phyloP scores from a whole-genome alignment of 2,329 filamentous ascomycete genomes.

The Corynespora cassiicola region DNA sequence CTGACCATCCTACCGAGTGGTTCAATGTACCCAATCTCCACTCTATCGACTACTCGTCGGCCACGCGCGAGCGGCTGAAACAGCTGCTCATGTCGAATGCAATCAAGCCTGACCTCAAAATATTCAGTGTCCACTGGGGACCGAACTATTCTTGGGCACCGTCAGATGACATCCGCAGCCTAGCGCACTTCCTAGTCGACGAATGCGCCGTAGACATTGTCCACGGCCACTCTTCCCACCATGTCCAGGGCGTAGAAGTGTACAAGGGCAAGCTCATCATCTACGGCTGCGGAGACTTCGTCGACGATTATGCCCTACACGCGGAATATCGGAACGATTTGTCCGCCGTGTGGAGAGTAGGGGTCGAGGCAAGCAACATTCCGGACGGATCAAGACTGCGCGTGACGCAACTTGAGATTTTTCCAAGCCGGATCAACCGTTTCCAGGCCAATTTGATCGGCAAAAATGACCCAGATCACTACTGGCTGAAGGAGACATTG shows the following conservation, averaged over 20 bases:
- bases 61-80: constrained; percentile 28
- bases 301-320: constrained; percentile 51
- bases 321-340: constrained; percentile 47
- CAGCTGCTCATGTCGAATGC: constrained; percentile 15
- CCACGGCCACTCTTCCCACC: constrained; percentile 51
- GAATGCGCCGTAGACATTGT: constrained; percentile 51
- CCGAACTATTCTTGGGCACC: constrained; percentile 50
- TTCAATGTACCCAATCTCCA: constrained; percentile 40
- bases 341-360: constrained; percentile 47
- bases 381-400: not conserved
- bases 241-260: constrained; percentile 49
- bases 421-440: constrained; percentile 42
- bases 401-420: constrained; percentile 25
- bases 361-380: constrained; percentile 22
- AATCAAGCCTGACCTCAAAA: constrained; percentile 33
- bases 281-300: constrained; percentile 52
- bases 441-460: constrained; percentile 42
- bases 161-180: constrained; percentile 29
- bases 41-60: constrained; percentile 42
- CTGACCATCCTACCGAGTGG: constrained; percentile 48
- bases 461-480: constrained; percentile 37
- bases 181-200: constrained; percentile 50
- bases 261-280: constrained; percentile 46
- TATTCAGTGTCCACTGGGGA: constrained; percentile 51
- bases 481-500: constrained; percentile 38